Evolutionary conservation across 129 eudicot species (phyloP).

Genomic region (Helichrysum umbraculigerum): DNA sequence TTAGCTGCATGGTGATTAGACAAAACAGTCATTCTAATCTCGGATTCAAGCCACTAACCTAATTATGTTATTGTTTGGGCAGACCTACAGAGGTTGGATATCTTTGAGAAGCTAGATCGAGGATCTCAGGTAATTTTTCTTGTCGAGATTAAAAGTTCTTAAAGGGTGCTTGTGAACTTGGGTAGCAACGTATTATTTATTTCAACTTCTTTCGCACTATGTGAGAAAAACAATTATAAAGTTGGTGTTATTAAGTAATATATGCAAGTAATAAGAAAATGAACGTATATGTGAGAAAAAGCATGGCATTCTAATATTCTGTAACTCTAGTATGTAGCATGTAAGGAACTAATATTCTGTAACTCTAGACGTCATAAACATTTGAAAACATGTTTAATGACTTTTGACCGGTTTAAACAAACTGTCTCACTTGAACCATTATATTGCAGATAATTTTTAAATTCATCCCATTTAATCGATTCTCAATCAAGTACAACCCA

Average conservation of each 20-base stretch:
- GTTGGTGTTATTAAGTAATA: neutral
- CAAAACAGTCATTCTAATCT: no score
- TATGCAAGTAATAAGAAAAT: neutral
- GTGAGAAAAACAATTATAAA: neutral
- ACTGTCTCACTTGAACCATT: neutral
- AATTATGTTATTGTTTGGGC: no score
- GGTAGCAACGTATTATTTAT: neutral
- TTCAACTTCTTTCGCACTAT: neutral
- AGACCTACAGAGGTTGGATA: no score
- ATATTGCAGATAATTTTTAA: neutral
- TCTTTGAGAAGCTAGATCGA: no score
- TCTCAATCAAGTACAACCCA: neutral
- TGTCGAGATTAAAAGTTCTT: neutral
- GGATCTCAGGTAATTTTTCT: slow-evolving; percentile 38
- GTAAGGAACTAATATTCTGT: neutral
- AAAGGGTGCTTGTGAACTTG: neutral
- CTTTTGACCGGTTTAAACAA: neutral
- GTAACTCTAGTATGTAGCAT: no score
- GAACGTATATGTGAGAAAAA: neutral
- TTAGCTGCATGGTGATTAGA: neutral
- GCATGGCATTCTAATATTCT: no score
- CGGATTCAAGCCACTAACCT: no score
- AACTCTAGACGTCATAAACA: neutral
- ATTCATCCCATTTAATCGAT: neutral
- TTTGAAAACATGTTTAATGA: neutral